Percentiles rank a stretch among this genome's conserved stretches.
These are phyloP conservation scores for Eucalyptus grandis DNA, from an alignment of 345 rosid genomes.

Conservation along the genomic window DNA sequence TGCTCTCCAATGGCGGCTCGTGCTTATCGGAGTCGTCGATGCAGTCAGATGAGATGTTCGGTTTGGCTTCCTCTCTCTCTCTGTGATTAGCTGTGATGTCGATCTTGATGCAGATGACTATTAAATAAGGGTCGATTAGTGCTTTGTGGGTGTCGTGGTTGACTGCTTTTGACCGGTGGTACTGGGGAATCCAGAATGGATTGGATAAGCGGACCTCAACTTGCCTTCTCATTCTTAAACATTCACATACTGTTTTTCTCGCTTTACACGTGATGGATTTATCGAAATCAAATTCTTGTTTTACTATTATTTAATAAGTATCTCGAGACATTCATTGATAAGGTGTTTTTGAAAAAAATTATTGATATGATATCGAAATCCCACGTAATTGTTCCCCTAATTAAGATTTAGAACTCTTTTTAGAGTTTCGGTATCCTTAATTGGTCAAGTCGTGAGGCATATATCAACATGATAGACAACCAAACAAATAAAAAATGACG, in stretches of 20 bases:
- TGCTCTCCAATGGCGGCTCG: not conserved
- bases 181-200: not conserved
- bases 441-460: not conserved
- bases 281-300: not conserved
- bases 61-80: not conserved
- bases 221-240: not conserved
- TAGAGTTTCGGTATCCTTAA: not conserved
- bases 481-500: fast-evolving
- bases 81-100: not conserved
- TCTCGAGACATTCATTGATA: not conserved
- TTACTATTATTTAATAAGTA: not conserved
- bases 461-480: not conserved
- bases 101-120: not conserved
- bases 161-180: not conserved
- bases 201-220: not conserved
- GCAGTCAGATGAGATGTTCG: not conserved
- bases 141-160: not conserved
- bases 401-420: not conserved
- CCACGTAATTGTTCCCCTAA: fast-evolving
- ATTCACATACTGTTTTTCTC: fast-evolving
- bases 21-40: not conserved
- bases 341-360: not conserved
- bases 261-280: not conserved
- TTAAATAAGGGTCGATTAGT: not conserved
- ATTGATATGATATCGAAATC: not conserved